phyloP scores from a whole-genome alignment of 805 yeast species.

The Hanseniaspora nectarophila region DNA sequence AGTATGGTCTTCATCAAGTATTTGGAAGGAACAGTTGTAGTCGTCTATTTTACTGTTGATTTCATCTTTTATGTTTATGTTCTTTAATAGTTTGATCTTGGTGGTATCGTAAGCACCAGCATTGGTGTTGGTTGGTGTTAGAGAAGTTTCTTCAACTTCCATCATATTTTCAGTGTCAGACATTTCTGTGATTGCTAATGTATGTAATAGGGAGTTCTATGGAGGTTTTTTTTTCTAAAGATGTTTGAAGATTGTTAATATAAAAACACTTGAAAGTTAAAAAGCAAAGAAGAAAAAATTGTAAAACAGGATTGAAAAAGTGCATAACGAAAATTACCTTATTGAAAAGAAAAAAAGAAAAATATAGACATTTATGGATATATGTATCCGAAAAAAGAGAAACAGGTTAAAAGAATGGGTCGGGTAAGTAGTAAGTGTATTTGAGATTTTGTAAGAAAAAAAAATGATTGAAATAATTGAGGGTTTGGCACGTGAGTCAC shows the following conservation, averaged over 20 bases:
- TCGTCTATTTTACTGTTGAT: slow-evolving; percentile 43
- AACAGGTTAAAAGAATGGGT: not conserved
- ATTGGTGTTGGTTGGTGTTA: slow-evolving; percentile 18
- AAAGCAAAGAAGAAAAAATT: too few relatives aligned
- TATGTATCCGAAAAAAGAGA: too few relatives aligned
- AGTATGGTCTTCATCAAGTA: slow-evolving; percentile 89
- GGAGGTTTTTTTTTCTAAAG: too few relatives aligned
- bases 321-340: not conserved
- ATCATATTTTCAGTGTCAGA: slow-evolving; percentile 17
- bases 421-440: not conserved
- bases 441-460: too few relatives aligned
- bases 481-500: too few relatives aligned
- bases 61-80: slow-evolving; percentile 88
- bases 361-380: not conserved
- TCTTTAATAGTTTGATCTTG: slow-evolving; percentile 50
- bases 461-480: too few relatives aligned
- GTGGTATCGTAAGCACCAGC: slow-evolving; percentile 39
- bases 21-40: slow-evolving; percentile 60
- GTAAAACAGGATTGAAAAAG: not conserved
- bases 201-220: too few relatives aligned
- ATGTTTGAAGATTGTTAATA: too few relatives aligned
- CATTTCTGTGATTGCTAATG: slow-evolving; percentile 10
- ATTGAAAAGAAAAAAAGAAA: not conserved
- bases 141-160: slow-evolving; percentile 18
- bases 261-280: too few relatives aligned